Evolutionary conservation across 352 stramenopile genomes (phyloP), one percentile per base, ranked within the genome.

Genomic region (Phytopythium mirpurense): DNA sequence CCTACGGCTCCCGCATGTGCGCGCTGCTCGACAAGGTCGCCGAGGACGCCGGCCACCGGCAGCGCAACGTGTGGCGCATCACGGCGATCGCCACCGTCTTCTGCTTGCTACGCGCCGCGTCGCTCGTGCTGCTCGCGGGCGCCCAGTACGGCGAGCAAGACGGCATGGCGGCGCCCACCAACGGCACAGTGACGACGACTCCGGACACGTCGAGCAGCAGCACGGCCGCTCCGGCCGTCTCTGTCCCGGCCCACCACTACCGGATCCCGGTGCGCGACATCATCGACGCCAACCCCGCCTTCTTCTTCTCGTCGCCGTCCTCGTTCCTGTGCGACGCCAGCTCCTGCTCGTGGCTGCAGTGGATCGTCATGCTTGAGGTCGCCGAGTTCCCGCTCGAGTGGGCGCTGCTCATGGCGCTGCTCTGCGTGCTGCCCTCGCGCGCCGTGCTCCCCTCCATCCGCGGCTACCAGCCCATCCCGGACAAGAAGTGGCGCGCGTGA

Each of bases 21-120:
- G 45, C 57, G 12, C 52, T 86, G 21, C 68, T 86, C 40, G 71
- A 68, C 40, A 84, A 84, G 34, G 72, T 80, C 43, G 72, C 72
- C 0, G 75, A 86, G 19, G 73, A 76, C 43, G 68, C 67, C 15
- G 56, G 42, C 2, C 63, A 75, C 18, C 68, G 75, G 15, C 72
- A 86, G 54, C 59, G 72, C 18, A 86, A 84, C 43, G 79, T 86
- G 46, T 70, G 71, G 11, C 75, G 75, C 46, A 81, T 86, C 60
- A 69, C 75, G 2, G 67, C 66, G 19, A 84, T 83, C 52, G 69
- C 72, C 23, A 69, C 75, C 6, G 55, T 73, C 2, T 84, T 86
- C 49, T 86, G 68, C 54, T 47, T 83, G 27, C 75, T 86, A 63
- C 72, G 74, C 29, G 72, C 65, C 18, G 26, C 70, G 26, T 76